These are phyloP conservation scores for Pythium guiyangense DNA, from an alignment of 352 stramenopile species.

Conservation along the genomic window DNA sequence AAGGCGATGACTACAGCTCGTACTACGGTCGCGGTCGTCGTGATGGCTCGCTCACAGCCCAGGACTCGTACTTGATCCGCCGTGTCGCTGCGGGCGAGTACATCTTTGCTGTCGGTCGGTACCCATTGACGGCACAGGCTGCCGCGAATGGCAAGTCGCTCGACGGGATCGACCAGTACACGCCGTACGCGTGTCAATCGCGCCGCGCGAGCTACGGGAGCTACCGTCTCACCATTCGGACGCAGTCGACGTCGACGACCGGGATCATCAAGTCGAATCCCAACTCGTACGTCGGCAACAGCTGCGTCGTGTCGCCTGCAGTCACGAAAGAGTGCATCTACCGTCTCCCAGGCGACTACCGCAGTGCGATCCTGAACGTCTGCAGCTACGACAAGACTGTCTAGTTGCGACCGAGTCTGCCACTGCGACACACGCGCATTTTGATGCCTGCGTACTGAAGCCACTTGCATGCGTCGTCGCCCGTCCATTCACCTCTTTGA, in stretches of 20 bases:
- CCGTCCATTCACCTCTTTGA: too few relatives aligned
- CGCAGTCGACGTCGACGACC: slow-evolving; percentile 24
- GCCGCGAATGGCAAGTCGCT: slow-evolving; percentile 30
- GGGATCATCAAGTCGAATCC: slow-evolving; percentile 36
- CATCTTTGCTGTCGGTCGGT: slow-evolving; percentile 52
- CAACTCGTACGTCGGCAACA: slow-evolving; percentile 69
- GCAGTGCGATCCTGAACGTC: slow-evolving; percentile 20
- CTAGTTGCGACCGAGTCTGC: slow-evolving; percentile 9
- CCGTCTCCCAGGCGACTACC: slow-evolving; percentile 34
- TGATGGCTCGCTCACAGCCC: slow-evolving; percentile 42
- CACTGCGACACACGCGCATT: too few relatives aligned
- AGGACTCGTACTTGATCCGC: slow-evolving; percentile 66
- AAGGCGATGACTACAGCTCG: slow-evolving; percentile 44
- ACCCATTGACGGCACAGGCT: slow-evolving; percentile 36
- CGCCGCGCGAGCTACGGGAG: slow-evolving; percentile 58
- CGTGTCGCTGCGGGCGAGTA: slow-evolving; percentile 38
- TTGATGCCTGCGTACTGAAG: too few relatives aligned
- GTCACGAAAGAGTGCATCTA: slow-evolving; percentile 40
- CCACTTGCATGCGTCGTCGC: too few relatives aligned
- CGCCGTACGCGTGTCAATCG: slow-evolving; percentile 58
- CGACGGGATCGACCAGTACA: slow-evolving; percentile 34
- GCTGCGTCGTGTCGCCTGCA: slow-evolving; percentile 27
- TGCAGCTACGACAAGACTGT: slow-evolving; percentile 50
- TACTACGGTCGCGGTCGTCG: slow-evolving; percentile 34
- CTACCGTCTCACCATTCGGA: slow-evolving; percentile 59